These are phyloP conservation scores for Dalbergia oliveri DNA, from an alignment of 306 rosid species.

Conservation along the genomic window DNA sequence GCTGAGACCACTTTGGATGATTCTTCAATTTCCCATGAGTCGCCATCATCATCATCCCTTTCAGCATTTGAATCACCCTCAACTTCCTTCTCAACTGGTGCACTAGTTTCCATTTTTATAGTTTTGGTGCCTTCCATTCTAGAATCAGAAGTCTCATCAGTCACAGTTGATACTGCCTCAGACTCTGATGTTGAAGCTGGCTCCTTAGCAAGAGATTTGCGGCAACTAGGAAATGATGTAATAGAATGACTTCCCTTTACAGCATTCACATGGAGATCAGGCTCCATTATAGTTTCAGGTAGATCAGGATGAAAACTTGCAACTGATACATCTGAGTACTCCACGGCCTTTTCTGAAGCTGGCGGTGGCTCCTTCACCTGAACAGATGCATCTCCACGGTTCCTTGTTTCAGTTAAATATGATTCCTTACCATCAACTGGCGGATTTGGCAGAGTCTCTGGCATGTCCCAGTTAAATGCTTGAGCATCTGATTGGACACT, in stretches of 20 bases:
- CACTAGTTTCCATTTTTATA: slow-evolving; percentile 50
- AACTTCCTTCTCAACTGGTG: slow-evolving; percentile 65
- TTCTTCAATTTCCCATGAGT: slow-evolving; percentile 82
- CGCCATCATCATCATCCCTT: slow-evolving; percentile 81
- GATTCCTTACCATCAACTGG: slow-evolving; percentile 44
- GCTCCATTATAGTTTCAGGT: slow-evolving; percentile 67
- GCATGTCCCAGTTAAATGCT: slow-evolving; percentile 62
- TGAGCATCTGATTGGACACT: slow-evolving; percentile 61
- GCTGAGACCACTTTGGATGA: slow-evolving; percentile 63
- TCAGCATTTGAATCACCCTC: slow-evolving; percentile 63
- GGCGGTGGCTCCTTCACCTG: slow-evolving; percentile 53
- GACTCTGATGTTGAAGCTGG: slow-evolving; percentile 53
- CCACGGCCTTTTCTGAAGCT: slow-evolving; percentile 47
- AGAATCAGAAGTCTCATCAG: slow-evolving; percentile 56
- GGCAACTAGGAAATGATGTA: slow-evolving; percentile 49
- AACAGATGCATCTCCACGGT: slow-evolving; percentile 54
- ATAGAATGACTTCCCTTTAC: slow-evolving; percentile 57
- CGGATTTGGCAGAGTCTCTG: slow-evolving; percentile 49
- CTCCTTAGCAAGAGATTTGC: slow-evolving; percentile 49
- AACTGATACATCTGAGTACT: slow-evolving; percentile 51
- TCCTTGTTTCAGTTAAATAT: slow-evolving; percentile 52
- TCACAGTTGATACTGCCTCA: slow-evolving; percentile 52
- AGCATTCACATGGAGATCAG: slow-evolving; percentile 56
- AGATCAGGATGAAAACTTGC: slow-evolving; percentile 51
- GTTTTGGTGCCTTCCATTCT: slow-evolving; percentile 46